Evolutionary conservation across 202 grass and related monocot species (phyloP), one percentile per base, ranked within the genome.

Genomic region (Brachypodium distachyon): DNA sequence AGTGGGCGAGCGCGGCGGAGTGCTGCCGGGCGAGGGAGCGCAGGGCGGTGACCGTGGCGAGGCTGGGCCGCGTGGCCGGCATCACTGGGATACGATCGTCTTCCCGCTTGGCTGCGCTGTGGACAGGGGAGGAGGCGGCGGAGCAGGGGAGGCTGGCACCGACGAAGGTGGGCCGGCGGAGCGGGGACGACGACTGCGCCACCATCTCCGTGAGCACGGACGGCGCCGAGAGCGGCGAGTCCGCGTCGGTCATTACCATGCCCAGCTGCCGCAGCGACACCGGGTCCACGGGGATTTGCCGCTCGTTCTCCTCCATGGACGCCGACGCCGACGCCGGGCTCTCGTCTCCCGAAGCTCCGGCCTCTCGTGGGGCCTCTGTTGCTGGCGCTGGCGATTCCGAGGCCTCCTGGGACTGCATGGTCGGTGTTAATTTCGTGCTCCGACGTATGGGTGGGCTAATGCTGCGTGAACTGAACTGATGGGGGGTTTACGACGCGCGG

Each of bases 151-250:
- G 65, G 82, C 91, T 94, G 59, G 79, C 82, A 40, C 82, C 88
- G 51, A 94, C 84, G 64, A 94, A 90, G 4, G 75, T 84, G 47
- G 91, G 85, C 1, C 77, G 86, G 31, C 91, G 87, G 11, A 93
- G 67, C 41, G 78, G 74, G 6, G 82, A 85, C 7, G 82, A 89
- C 23, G 87, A 90, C 42, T 82, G 87, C 50, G 82, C 42, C 2
- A 84, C 74, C 37, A 93, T 37, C 88, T 93, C 87, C 9, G 91
- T 93, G 44, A 88, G 13, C 49, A 93, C 84, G 10, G 81, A 83
- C 4, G 91, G 91, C 47, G 83, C 82, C 2, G 91, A 90, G 2
- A 93, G 50, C 2, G 91, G 87, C 76, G 70, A 61, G 43, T 93
- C 90, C 70, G 82, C 82, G 77, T 93, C 87, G 11, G 82, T 81